Base-by-base conservation (phyloP, 768 basidiomycete species). In the Panus rudis region DNA sequence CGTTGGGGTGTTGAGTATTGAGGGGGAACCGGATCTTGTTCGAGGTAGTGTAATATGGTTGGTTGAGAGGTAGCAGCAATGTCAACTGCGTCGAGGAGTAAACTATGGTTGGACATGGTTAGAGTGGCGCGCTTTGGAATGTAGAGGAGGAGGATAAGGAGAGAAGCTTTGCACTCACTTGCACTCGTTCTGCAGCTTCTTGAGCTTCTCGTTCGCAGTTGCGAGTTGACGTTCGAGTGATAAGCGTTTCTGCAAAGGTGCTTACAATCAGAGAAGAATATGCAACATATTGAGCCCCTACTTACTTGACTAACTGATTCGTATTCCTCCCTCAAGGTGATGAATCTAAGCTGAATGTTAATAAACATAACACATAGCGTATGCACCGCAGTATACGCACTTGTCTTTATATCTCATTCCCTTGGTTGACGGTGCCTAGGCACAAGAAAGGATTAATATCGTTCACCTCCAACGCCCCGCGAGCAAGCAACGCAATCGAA, bases 61-160 rank as follows among this genome's bases (percentile, higher is more conserved):
- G 58, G 54, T 22, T 57, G 56, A 0, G 54, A 56, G 3, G 58
- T 54, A 4, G 52, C 55, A 6, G 58, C 58, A 45, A 60, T 60
- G 43, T 60, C 58, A 6, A 60, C 58, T 13, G 58, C 58, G 41
- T 60, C 58, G 2, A 60, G 53, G n/a, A 60, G 50, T 3, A 60
- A 49, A 27, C 58, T 60, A 46, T 5, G 20, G 14, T n/a, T n/a
- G 25, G 13, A 21, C 19, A 1, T 0, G 22, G 22, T 19, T 6
- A 30, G 33, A 13, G 21, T 7, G 23, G 34, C 6, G 7, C n/a
- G 16, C 8, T 16, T 7, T 14, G n/a, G 33, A 35, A 17, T 35
- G 33, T 8, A 17, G 33, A 20, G 33, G 8, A 35, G 20, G 27
- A 23, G 16, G 2, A 22, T 17, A 28, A 5, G 32, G 2, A 16